Conservation (phyloP, 306 rosid genomes). For the Quercus bicolor region DNA sequence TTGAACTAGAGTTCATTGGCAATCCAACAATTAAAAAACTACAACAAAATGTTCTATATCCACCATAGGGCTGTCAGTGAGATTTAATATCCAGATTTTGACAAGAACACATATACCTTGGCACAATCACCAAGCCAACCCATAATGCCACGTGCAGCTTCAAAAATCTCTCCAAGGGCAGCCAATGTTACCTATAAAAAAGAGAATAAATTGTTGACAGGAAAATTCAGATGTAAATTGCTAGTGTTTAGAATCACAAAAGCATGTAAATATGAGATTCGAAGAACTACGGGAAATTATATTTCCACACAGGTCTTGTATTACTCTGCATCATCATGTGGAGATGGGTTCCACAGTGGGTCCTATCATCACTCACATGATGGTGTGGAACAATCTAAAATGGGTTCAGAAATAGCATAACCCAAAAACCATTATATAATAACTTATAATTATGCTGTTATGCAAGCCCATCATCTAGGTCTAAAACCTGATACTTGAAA, state of each 20-base stretch:
- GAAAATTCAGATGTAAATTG: not conserved
- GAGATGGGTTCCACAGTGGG: not conserved
- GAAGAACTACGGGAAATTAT: not conserved
- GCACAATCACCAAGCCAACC: constrained; percentile 94
- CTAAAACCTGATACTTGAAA: not conserved
- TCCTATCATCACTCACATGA: not conserved
- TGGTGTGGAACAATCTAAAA: not conserved
- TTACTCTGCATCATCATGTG: not conserved
- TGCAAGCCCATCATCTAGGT: not conserved
- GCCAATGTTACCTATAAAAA: constrained; percentile 68
- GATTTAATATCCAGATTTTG: constrained; percentile 6
- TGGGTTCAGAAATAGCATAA: no score
- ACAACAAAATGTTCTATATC: constrained; percentile 5
- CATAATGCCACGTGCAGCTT: constrained; percentile 87
- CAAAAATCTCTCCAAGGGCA: constrained; percentile 88
- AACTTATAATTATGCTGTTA: not conserved
- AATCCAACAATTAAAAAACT: no score
- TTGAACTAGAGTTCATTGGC: no score
- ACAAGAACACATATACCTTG: constrained; percentile 39
- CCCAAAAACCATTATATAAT: no score
- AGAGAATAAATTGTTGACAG: constrained; percentile 1
- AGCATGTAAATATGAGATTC: not conserved
- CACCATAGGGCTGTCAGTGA: constrained; percentile 1
- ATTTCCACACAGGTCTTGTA: not conserved
- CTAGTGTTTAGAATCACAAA: not conserved